Evolutionary conservation across 495 filamentous ascomycete species (phyloP).

Genomic region (Aspergillus nanangensis): DNA sequence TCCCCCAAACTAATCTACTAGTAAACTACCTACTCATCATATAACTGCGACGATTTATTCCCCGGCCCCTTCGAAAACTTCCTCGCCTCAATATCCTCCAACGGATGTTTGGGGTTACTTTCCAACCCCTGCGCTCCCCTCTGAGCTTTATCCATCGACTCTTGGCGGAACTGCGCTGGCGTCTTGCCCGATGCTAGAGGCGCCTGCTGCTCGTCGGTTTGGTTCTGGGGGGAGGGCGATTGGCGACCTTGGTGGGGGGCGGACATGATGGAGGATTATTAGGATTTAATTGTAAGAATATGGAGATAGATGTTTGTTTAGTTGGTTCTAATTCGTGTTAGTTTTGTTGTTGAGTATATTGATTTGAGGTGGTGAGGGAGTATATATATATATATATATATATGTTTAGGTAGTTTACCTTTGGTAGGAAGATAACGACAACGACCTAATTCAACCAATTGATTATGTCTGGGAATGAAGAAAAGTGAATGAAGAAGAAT

Average conservation of each 20-base stretch:
- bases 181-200: constrained; percentile 54
- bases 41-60: constrained; percentile 8
- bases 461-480: too few species aligned
- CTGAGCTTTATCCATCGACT: constrained; percentile 32
- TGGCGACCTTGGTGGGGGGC: constrained; percentile 59
- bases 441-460: too few species aligned
- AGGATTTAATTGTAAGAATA: too few species aligned
- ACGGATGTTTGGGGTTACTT: constrained; percentile 65
- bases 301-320: too few species aligned
- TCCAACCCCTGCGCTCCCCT: constrained; percentile 22
- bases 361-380: background rate
- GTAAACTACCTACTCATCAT: background rate
- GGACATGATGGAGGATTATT: constrained; percentile 25
- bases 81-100: constrained; percentile 64
- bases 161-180: constrained; percentile 25
- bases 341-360: background rate
- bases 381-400: constrained; percentile 1
- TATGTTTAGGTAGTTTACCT: too few species aligned
- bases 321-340: constrained; percentile 1
- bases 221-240: constrained; percentile 72
- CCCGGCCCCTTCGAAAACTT: constrained; percentile 52
- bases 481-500: too few species aligned
- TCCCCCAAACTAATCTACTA: background rate
- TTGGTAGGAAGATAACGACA: too few species aligned
- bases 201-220: constrained; percentile 58